Conservation (phyloP, 495 filamentous ascomycete genomes). For the Cercophora scortea region DNA sequence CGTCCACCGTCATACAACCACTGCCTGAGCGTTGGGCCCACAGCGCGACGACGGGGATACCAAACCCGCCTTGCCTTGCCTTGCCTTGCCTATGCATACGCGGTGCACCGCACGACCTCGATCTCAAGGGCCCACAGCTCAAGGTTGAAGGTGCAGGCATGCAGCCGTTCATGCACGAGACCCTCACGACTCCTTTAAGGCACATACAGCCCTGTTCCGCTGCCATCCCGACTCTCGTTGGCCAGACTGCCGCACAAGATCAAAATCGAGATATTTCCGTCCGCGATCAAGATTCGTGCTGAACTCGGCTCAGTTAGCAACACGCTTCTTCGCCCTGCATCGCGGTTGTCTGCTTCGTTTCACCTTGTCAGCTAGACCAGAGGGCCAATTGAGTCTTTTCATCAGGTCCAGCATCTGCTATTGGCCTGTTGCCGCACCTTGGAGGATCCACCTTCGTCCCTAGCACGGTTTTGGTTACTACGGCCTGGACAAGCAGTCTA, state of each 20-base stretch:
- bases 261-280: neutral
- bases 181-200: slow-evolving; percentile 20
- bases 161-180: slow-evolving; percentile 24
- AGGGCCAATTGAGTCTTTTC: neutral
- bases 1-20: neutral
- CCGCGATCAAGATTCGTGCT: slow-evolving; percentile 5
- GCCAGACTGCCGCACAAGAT: slow-evolving; percentile 9
- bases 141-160: neutral
- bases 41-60: no score
- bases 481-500: no score
- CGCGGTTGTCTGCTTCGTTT: neutral
- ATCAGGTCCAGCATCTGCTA: slow-evolving; percentile 8
- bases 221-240: slow-evolving; percentile 5
- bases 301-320: neutral
- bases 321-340: neutral
- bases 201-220: slow-evolving; percentile 11
- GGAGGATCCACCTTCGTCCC: slow-evolving; percentile 11
- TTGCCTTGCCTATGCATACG: no score
- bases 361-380: no score
- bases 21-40: neutral
- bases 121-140: no score
- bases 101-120: no score
- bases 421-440: slow-evolving; percentile 8
- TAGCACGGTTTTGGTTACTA: neutral
- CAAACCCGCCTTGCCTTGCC: no score